Conservation (phyloP, 2,329 filamentous ascomycete genomes). For the Monosporascus sp. region DNA sequence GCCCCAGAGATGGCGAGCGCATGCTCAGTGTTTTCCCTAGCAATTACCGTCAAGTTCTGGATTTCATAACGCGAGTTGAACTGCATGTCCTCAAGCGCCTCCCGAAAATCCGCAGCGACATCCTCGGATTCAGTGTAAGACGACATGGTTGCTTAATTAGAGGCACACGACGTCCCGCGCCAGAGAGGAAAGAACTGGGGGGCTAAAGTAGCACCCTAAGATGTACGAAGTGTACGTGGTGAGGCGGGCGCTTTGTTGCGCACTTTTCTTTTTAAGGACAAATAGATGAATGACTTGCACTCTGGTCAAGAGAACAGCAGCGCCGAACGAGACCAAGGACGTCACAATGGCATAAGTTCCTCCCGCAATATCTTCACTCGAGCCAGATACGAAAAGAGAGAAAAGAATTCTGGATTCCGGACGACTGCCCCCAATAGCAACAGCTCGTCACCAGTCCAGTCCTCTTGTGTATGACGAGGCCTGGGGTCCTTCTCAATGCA, state of each 20-base stretch:
- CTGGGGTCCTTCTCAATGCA: neutral
- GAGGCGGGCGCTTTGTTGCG: neutral
- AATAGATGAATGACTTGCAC: conserved; percentile 3
- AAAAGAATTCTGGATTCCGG: conserved; percentile 19
- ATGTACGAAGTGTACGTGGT: neutral
- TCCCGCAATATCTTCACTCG: conserved; percentile 21
- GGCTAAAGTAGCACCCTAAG: neutral
- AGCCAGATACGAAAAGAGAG: conserved; percentile 10
- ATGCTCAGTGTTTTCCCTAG: conserved; percentile 94
- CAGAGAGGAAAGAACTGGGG: neutral
- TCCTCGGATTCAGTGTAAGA: conserved; percentile 61
- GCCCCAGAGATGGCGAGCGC: conserved; percentile 88
- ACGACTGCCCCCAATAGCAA: conserved; percentile 10
- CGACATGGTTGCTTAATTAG: conserved; percentile 34
- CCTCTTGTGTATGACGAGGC: neutral
- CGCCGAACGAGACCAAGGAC: conserved; percentile 6
- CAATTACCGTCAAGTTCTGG: conserved; percentile 94
- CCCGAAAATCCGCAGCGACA: conserved; percentile 91
- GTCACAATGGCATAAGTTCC: conserved; percentile 19
- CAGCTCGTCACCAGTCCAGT: neutral
- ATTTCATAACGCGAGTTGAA: conserved; percentile 93
- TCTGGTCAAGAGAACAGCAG: conserved; percentile 7
- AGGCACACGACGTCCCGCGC: conserved; percentile 7
- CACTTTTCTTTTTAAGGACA: neutral
- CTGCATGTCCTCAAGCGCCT: conserved; percentile 85